Base-by-base conservation (phyloP, 1,284 basidiomycete genomes). In the Psilocybe mexicana region DNA sequence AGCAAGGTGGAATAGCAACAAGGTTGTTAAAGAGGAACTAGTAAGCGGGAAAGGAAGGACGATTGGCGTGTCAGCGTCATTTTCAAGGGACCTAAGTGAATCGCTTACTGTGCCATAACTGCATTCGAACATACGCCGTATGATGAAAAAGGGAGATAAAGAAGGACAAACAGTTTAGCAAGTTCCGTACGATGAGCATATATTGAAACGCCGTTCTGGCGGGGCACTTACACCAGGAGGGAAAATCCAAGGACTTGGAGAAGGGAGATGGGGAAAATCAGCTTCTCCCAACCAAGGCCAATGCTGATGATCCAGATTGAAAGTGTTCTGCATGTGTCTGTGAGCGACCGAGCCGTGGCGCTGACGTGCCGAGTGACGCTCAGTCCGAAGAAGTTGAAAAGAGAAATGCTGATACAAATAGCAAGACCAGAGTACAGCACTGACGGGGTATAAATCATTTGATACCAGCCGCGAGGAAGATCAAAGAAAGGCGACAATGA, bases 371-470 rank as follows among this genome's bases (percentile, higher is more conserved):
- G 85, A 6, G 96, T 99, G 56, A 99, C 94, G 69, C 89, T 92
- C 45, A 98, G 76, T 4, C 96, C 95, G 68, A 95, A 97, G 74
- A 88, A 96, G 78, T 99, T 99, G 86, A 96, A 99, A 25, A 95
- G 76, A n/a, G 93, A 83, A 63, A 98, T 98, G 59, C 84, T 88
- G 68, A 85, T 74, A 48, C 92, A 91, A 69, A 95, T 93, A 47
- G 86, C 89, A 48, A 96, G 70, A 14, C 86, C 87, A 49, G 89
- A 88, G 70, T 84, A 85, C 47, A 94, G 79, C 25, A 99, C 94
- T 14, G 82, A 74, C 0, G 92, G 87, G 36, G 87, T 92, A 66
- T 85, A 74, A 60, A 94, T 79, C 79, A 96, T 94, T 76, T 99
- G 95, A 65, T 85, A 76, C 87, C 91, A 96, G 40, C 96, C 96